Percentiles rank a stretch among this genome's conserved stretches.
Evolutionary conservation across 2,329 filamentous ascomycete genomes (phyloP).

Genomic region (Colletotrichum cuscutae): DNA sequence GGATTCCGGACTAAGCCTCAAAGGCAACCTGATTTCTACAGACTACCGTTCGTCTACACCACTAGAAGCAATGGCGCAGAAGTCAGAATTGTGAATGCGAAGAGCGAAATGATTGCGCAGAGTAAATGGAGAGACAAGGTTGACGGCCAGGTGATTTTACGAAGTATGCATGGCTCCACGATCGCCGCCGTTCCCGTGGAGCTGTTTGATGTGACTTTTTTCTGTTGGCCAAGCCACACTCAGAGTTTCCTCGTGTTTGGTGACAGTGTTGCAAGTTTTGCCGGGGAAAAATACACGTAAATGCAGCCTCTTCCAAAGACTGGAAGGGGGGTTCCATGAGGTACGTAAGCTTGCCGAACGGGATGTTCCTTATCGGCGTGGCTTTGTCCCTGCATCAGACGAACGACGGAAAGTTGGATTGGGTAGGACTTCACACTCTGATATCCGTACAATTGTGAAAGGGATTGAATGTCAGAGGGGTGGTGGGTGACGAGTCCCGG

Average conservation of each 20-base stretch:
- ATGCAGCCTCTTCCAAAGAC: not conserved
- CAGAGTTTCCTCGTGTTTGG: not conserved
- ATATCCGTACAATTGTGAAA: not conserved
- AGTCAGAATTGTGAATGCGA: too few relatives aligned
- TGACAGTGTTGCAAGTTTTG: not conserved
- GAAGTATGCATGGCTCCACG: too few relatives aligned
- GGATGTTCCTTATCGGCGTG: not conserved
- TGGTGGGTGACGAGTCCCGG: not conserved
- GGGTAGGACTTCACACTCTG: not conserved
- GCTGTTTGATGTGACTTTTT: too few relatives aligned
- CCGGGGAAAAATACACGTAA: not conserved
- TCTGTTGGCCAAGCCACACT: too few relatives aligned
- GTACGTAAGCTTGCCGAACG: not conserved
- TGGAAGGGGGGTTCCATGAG: too few relatives aligned
- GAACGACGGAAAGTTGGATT: not conserved
- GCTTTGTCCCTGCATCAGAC: not conserved
- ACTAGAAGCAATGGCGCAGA: not conserved
- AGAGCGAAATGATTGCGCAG: too few relatives aligned
- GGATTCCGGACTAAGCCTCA: not conserved
- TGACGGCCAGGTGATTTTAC: too few relatives aligned
- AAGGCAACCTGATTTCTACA: not conserved
- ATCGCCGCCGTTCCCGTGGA: too few relatives aligned
- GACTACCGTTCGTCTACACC: not conserved
- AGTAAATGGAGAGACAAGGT: too few relatives aligned
- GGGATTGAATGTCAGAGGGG: not conserved